Evolutionary conservation across 2,329 filamentous ascomycete genomes (phyloP), one percentile per base, ranked within the genome.

Genomic region (Lomentospora prolificans): DNA sequence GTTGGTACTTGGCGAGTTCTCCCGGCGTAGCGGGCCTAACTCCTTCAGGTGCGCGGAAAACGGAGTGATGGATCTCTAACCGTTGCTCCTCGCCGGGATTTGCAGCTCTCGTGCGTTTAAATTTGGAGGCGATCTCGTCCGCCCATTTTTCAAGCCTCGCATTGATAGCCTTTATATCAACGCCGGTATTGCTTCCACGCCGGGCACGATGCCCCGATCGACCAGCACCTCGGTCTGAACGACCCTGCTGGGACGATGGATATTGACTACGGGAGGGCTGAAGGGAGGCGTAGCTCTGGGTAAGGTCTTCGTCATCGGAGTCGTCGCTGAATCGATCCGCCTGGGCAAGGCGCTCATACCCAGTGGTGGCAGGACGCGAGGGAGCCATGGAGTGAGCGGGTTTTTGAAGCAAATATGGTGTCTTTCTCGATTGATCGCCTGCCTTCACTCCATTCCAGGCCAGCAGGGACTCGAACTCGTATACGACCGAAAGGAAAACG

Each of bases 161-260:
- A 70, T 99, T 99, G 72, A 99, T 97, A 58, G 94, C 94, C 69
- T 97, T 97, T 67, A 99, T 88, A 66, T 99, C 94, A 17, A 99
- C 92, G 3, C 91, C 92, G 19, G 90, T 90, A 64, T 91, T 94
- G 66, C 89, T 87, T 62, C 68, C 79, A 63, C 66, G 72, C 63
- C 73, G 75, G 66, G 48, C 50, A 19, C 52, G 56, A 10, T 50
- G 22, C 10, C 44, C 22, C 7, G 44, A 25, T 10, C 44, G 44
- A 25, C 44, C 44, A 19, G 36, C 41, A 22, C 41, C 41, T 30
- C 14, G 79, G 77, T 50, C 78, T 75, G 52, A 83, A 81, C 22
- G 36, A 2, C n/a, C 36, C 3, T 41, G 19, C 65, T 85, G 83
- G 53, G 75, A 55, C 24, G 52, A 44, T 17, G 55, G 3, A 25